A percentile compares a stretch with the other conserved stretches of the same genome.
These are phyloP conservation scores for Bathelium albidoporum DNA, from an alignment of 495 filamentous ascomycete species.

Conservation along the genomic window DNA sequence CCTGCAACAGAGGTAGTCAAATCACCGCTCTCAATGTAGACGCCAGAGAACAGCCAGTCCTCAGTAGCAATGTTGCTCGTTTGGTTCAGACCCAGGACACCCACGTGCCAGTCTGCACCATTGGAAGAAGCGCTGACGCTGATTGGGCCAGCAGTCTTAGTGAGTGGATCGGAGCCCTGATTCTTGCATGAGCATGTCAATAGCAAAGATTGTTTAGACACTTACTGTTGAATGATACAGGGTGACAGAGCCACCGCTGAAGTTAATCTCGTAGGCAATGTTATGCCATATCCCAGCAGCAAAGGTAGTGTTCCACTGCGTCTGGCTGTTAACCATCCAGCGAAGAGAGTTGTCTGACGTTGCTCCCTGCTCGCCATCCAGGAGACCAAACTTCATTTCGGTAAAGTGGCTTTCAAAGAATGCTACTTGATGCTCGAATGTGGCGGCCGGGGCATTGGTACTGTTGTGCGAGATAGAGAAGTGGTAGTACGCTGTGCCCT, in stretches of 20 bases:
- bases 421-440: slow-evolving; percentile 62
- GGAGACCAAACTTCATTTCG: slow-evolving; percentile 61
- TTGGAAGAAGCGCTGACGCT: slow-evolving; percentile 52
- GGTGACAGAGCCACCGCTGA: slow-evolving; percentile 47
- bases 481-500: slow-evolving; percentile 57
- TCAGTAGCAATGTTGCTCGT: slow-evolving; percentile 42
- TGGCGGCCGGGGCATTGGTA: slow-evolving; percentile 48
- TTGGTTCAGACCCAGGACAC: slow-evolving; percentile 55
- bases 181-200: not conserved
- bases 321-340: slow-evolving; percentile 44
- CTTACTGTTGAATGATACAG: slow-evolving; percentile 52
- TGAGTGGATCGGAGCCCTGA: slow-evolving; percentile 42
- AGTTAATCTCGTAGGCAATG: slow-evolving; percentile 52
- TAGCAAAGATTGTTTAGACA: not conserved
- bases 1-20: slow-evolving; percentile 51
- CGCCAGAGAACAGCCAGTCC: slow-evolving; percentile 65
- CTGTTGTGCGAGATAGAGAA: slow-evolving; percentile 52
- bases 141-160: slow-evolving; percentile 47
- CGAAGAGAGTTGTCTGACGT: slow-evolving; percentile 42
- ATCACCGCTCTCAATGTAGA: slow-evolving; percentile 55
- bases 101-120: slow-evolving; percentile 65
- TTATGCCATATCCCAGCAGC: slow-evolving; percentile 59
- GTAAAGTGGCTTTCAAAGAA: slow-evolving; percentile 73
- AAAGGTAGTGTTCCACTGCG: slow-evolving; percentile 43
- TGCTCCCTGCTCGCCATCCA: slow-evolving; percentile 40